A percentile compares a stretch with the other conserved stretches of the same genome.
These are phyloP conservation scores for Penicillium glabrum DNA, from an alignment of 2,329 filamentous ascomycete genomes.

Conservation along the genomic window DNA sequence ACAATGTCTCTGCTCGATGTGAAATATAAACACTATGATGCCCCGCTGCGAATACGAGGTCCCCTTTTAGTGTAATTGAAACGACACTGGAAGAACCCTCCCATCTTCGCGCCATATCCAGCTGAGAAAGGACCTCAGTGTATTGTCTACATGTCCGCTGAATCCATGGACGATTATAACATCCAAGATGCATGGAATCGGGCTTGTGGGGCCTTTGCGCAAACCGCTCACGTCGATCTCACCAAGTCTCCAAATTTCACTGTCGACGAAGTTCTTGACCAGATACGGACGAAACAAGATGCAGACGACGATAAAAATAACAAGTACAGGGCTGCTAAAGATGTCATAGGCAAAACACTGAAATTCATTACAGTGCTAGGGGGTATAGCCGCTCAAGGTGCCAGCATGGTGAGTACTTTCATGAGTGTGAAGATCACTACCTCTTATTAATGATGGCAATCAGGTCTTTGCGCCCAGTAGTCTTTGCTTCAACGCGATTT, in stretches of 20 bases:
- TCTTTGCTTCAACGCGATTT: conserved; percentile 32
- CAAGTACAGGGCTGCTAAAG: background rate
- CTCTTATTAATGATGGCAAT: too few relatives aligned
- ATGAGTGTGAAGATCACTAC: too few relatives aligned
- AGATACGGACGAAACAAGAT: background rate
- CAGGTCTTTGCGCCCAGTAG: conserved; percentile 24
- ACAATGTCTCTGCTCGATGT: too few relatives aligned
- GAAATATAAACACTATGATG: too few relatives aligned
- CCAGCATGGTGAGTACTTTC: conserved; percentile 26
- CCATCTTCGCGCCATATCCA: too few relatives aligned
- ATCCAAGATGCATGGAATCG: background rate
- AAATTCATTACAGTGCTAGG: conserved; percentile 10
- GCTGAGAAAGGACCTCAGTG: too few relatives aligned
- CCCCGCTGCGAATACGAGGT: too few relatives aligned
- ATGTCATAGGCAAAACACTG: background rate
- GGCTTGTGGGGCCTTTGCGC: background rate
- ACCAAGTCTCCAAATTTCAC: background rate
- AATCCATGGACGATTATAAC: background rate
- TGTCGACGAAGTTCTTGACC: background rate
- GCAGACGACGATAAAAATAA: background rate
- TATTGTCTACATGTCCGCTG: too few relatives aligned
- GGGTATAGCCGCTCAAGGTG: conserved; percentile 23
- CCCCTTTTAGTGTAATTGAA: too few relatives aligned
- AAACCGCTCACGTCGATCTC: background rate
- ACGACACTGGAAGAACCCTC: too few relatives aligned